A percentile compares a stretch with the other conserved stretches of the same genome.
Conservation (phyloP, 768 basidiomycete genomes). For the Naganishia kalamii region DNA sequence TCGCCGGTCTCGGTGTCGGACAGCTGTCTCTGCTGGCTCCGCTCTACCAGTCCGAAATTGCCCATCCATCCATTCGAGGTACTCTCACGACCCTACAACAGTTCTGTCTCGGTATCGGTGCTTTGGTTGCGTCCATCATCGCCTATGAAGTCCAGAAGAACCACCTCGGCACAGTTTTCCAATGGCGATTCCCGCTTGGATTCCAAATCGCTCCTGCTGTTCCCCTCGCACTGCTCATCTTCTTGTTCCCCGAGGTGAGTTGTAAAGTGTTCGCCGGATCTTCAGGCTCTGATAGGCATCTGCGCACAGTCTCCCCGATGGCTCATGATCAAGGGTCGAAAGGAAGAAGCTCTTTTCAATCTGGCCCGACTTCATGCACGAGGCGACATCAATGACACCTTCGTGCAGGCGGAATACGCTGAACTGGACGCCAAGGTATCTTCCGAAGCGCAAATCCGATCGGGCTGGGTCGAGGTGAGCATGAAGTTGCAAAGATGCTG, state of each 20-base stretch:
- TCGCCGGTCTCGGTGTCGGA: constrained; percentile 74
- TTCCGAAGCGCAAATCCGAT: background rate
- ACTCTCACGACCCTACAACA: constrained; percentile 56
- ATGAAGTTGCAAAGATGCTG: constrained; percentile 20
- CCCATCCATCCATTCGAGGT: constrained; percentile 57
- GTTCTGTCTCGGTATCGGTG: constrained; percentile 41
- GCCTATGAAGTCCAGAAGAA: constrained; percentile 36
- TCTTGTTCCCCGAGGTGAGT: constrained; percentile 51
- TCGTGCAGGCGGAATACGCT: constrained; percentile 50
- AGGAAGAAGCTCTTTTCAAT: constrained; percentile 50
- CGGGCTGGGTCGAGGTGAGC: constrained; percentile 12
- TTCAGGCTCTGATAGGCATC: constrained; percentile 27
- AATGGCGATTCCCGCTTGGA: constrained; percentile 56
- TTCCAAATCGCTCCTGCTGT: constrained; percentile 50
- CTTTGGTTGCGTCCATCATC: constrained; percentile 54
- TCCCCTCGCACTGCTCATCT: constrained; percentile 54
- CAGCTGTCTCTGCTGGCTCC: constrained; percentile 77
- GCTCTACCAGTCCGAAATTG: constrained; percentile 58
- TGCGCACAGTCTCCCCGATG: constrained; percentile 50
- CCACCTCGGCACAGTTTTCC: constrained; percentile 29
- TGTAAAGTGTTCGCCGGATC: background rate
- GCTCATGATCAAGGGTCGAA: constrained; percentile 54
- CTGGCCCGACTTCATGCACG: constrained; percentile 56
- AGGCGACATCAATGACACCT: constrained; percentile 52
- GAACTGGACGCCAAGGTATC: constrained; percentile 13